phyloP scores from a whole-genome alignment of 164 flowering plant genomes.

The Aristolochia fimbriata region DNA sequence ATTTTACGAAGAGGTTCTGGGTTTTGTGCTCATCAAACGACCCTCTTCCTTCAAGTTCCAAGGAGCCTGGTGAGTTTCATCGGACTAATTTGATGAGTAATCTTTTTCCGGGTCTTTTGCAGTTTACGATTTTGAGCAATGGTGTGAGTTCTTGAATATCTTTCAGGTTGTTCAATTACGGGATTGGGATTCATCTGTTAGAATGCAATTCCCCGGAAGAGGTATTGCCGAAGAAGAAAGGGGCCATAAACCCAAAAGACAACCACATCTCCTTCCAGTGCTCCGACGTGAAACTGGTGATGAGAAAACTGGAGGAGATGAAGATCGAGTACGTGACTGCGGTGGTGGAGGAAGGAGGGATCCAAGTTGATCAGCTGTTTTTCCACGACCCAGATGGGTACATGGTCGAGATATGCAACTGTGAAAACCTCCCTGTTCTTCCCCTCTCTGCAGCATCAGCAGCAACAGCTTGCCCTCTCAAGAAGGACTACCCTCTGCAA shows the following conservation, averaged over 20 bases:
- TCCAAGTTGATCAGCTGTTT: conserved; percentile 60
- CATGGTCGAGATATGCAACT: conserved; percentile 83
- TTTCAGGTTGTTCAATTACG: conserved; percentile 56
- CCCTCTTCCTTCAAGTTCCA: conserved; percentile 63
- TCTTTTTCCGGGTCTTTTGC: too few species aligned
- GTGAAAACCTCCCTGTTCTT: conserved; percentile 60
- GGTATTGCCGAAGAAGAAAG: conserved; percentile 6
- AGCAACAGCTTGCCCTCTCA: conserved; percentile 37
- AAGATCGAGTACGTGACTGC: conserved; percentile 53
- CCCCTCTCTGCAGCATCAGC: conserved; percentile 43
- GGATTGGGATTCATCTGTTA: conserved; percentile 69
- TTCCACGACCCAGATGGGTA: conserved; percentile 91
- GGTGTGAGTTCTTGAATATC: too few species aligned
- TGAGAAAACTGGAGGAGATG: conserved; percentile 46
- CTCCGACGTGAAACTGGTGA: conserved; percentile 39
- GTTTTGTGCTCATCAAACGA: conserved; percentile 55
- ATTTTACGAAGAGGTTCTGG: conserved; percentile 54
- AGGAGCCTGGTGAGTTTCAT: conserved; percentile 66
- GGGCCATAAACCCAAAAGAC: conserved; percentile 62
- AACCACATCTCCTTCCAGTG: conserved; percentile 83
- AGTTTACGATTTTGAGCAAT: too few species aligned
- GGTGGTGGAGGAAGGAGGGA: conserved; percentile 61
- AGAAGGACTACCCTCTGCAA: not conserved
- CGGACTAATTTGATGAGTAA: too few species aligned
- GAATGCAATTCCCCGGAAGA: conserved; percentile 29